Conservation (phyloP, 139 green algal species). For the Tetraselmis striata region DNA sequence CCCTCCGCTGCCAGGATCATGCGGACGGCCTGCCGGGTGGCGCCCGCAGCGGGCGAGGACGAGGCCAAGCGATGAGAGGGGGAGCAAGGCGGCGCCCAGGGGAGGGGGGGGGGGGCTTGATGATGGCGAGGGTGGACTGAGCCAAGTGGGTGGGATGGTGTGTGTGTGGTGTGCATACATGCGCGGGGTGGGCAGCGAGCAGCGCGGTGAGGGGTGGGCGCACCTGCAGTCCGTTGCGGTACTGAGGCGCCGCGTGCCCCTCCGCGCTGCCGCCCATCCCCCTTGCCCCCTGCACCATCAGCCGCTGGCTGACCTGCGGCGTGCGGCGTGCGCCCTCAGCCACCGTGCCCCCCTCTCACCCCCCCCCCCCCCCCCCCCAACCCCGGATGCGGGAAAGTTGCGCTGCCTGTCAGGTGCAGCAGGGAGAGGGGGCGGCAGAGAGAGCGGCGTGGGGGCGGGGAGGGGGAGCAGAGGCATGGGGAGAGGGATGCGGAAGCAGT, state of each 20-base stretch:
- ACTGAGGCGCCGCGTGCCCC: constrained; percentile 7
- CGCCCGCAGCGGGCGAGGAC: not conserved
- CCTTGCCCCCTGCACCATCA: constrained; percentile 54
- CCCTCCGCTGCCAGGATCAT: constrained; percentile 78
- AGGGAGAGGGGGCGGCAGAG: too few species aligned
- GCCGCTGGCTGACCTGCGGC: constrained; percentile 39
- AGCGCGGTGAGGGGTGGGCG: too few species aligned
- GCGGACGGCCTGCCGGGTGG: constrained; percentile 47
- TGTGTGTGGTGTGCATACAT: constrained; percentile 15
- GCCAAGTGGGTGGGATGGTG: not conserved
- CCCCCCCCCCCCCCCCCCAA: too few species aligned
- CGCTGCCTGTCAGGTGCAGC: too few species aligned
- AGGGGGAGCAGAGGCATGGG: not conserved
- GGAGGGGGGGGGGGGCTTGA: not conserved
- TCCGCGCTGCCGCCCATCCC: constrained; percentile 7
- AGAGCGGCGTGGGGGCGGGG: not conserved
- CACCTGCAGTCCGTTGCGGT: constrained; percentile 13
- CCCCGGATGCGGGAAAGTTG: too few species aligned
- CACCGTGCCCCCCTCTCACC: not conserved
- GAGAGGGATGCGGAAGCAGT: not conserved
- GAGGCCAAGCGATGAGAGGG: constrained; percentile 2
- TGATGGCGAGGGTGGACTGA: not conserved
- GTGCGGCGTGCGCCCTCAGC: not conserved
- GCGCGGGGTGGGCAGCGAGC: not conserved
- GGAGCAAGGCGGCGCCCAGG: not conserved